These are phyloP conservation scores for Solanum ahanhuiri DNA, from an alignment of 257 asterid species.

Conservation along the genomic window DNA sequence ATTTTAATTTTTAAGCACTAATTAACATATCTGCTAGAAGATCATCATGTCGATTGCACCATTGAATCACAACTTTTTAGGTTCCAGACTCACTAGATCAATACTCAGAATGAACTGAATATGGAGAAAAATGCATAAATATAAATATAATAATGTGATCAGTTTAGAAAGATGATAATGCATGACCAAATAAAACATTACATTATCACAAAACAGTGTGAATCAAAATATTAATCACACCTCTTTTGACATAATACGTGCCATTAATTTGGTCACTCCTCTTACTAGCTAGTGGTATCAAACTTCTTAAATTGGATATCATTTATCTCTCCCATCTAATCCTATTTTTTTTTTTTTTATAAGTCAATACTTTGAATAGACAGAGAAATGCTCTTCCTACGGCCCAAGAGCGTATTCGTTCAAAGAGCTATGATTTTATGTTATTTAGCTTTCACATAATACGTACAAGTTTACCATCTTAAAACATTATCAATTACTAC, in stretches of 20 bases:
- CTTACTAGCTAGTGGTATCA: not conserved
- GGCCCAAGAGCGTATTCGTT: too few relatives aligned
- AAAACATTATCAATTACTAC: not conserved
- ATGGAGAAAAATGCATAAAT: not conserved
- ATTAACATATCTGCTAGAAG: not conserved
- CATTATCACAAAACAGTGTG: not conserved
- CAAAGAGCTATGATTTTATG: not conserved
- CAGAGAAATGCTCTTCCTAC: too few relatives aligned
- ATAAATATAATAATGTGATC: not conserved
- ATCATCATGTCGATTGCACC: not conserved
- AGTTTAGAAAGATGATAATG: not conserved
- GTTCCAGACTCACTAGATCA: not conserved
- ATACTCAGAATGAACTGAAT: not conserved
- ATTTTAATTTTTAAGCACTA: not conserved
- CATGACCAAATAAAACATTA: not conserved
- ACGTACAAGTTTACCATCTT: not conserved
- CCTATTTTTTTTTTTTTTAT: not conserved
- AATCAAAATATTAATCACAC: not conserved
- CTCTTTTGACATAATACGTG: not conserved
- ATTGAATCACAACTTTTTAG: not conserved
- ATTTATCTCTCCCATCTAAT: not conserved
- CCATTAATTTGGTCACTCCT: not conserved
- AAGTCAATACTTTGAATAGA: not conserved
- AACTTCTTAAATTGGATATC: not conserved
- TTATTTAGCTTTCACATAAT: not conserved